Conservation (phyloP, 2,329 filamentous ascomycete species). For the Pseudogymnoascus sp. region DNA sequence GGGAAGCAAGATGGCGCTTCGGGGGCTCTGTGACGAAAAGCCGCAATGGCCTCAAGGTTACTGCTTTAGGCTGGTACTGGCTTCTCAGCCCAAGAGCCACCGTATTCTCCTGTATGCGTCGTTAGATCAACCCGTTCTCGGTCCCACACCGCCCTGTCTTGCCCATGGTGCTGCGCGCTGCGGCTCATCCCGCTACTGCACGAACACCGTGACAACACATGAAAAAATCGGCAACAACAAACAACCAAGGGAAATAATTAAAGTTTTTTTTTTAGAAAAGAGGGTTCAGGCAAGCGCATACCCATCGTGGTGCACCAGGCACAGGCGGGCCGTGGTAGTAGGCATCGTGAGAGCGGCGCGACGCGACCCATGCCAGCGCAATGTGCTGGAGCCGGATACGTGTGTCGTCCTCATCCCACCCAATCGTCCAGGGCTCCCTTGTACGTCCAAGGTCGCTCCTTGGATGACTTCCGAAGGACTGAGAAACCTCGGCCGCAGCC, state of each 20-base stretch:
- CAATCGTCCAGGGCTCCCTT: slow-evolving; percentile 37
- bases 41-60: slow-evolving; percentile 19
- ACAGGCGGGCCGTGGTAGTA: not conserved
- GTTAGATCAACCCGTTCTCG: slow-evolving; percentile 26
- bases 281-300: not conserved
- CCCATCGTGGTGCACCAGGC: not conserved
- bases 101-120: slow-evolving; percentile 23
- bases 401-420: slow-evolving; percentile 35
- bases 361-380: slow-evolving; percentile 29
- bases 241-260: not conserved
- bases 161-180: slow-evolving; percentile 12
- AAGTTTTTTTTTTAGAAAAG: not conserved
- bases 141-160: slow-evolving; percentile 23
- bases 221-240: slow-evolving; percentile 5
- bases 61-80: slow-evolving; percentile 20
- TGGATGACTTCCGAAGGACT: slow-evolving; percentile 32
- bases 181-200: slow-evolving; percentile 27
- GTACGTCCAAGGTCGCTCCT: slow-evolving; percentile 34
- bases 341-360: slow-evolving; percentile 14
- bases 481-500: slow-evolving; percentile 37
- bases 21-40: slow-evolving; percentile 15
- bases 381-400: slow-evolving; percentile 30
- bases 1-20: slow-evolving; percentile 14
- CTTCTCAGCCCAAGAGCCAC: slow-evolving; percentile 21
- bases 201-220: slow-evolving; percentile 21